Percentiles rank a stretch among this genome's conserved stretches.
Conservation (phyloP, 2,329 filamentous ascomycete genomes). For the Trichoderma polysporum region DNA sequence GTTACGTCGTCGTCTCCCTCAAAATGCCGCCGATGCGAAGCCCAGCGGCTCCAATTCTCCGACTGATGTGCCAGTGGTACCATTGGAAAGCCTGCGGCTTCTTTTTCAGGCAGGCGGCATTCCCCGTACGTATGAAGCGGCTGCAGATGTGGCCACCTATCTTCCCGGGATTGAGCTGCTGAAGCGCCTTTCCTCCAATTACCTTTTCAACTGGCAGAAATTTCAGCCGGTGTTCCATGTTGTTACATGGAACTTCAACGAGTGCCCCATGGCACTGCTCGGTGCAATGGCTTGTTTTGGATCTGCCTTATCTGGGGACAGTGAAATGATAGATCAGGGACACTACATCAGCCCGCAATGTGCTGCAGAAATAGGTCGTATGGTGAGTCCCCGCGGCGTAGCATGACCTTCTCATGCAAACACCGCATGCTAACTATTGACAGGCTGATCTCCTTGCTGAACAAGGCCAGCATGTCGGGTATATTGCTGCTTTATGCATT, state of each 20-base stretch:
- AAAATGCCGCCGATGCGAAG: not conserved
- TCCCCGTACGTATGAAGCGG: not conserved
- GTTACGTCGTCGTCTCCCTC: not conserved
- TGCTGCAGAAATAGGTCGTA: constrained; percentile 31
- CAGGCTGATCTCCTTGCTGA: constrained; percentile 28
- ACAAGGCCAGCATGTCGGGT: constrained; percentile 30
- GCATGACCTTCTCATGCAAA: not conserved
- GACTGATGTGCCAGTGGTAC: not conserved
- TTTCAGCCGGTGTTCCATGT: constrained; percentile 33
- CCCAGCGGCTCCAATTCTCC: not conserved
- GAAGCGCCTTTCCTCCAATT: constrained; percentile 27
- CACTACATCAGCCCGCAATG: constrained; percentile 29
- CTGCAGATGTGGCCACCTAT: not conserved
- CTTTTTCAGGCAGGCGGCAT: constrained; percentile 27
- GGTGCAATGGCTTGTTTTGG: constrained; percentile 35
- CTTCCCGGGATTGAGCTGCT: constrained; percentile 26
- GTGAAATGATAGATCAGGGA: constrained; percentile 24
- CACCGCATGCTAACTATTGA: not conserved
- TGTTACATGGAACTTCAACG: constrained; percentile 30
- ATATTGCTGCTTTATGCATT: constrained; percentile 32
- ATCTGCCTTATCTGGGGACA: constrained; percentile 26
- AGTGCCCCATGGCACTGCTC: constrained; percentile 29
- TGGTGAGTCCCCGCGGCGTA: constrained; percentile 23
- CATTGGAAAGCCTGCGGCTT: constrained; percentile 13
- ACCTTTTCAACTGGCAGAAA: constrained; percentile 31